phyloP scores from a whole-genome alignment of 495 filamentous ascomycete species.

The Penicillium nucicola region DNA sequence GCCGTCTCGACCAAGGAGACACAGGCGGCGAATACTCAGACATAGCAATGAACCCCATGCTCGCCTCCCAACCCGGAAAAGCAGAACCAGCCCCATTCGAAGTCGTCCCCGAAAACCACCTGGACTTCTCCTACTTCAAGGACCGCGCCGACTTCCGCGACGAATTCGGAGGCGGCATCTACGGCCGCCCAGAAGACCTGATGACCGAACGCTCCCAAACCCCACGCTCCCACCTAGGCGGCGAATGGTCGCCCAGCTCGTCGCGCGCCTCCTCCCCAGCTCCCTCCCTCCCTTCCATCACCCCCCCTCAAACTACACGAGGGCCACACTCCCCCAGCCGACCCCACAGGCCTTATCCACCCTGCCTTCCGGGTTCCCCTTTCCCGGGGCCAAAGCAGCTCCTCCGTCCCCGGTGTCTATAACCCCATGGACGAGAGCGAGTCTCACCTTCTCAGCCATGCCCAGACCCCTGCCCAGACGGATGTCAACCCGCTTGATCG shows the following conservation, averaged over 20 bases:
- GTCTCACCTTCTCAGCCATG: constrained; percentile 38
- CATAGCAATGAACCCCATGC: constrained; percentile 77
- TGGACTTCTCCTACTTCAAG: constrained; percentile 93
- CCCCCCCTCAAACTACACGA: constrained; percentile 27
- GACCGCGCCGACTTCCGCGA: constrained; percentile 83
- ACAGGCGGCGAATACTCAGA: constrained; percentile 66
- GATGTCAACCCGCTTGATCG: constrained; percentile 35
- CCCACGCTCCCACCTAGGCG: constrained; percentile 51
- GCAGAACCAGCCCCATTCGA: constrained; percentile 62
- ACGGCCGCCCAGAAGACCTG: constrained; percentile 62
- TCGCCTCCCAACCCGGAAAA: constrained; percentile 71
- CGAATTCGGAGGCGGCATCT: constrained; percentile 79
- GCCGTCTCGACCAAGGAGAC: constrained; percentile 65
- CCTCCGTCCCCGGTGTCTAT: constrained; percentile 27
- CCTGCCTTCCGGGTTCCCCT: constrained; percentile 37
- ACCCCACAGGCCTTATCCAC: constrained; percentile 25
- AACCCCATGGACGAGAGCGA: constrained; percentile 44
- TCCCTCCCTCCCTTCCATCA: constrained; percentile 32
- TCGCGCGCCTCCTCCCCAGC: constrained; percentile 49
- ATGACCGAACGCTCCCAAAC: constrained; percentile 65
- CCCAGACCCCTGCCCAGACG: constrained; percentile 33
- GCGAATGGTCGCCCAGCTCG: constrained; percentile 38
- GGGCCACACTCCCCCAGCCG: constrained; percentile 19
- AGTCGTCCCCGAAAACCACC: constrained; percentile 81
- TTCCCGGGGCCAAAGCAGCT: constrained; percentile 24